Evolutionary conservation across 139 green algal species (phyloP).

Genomic region (Gonium pectorale): DNA sequence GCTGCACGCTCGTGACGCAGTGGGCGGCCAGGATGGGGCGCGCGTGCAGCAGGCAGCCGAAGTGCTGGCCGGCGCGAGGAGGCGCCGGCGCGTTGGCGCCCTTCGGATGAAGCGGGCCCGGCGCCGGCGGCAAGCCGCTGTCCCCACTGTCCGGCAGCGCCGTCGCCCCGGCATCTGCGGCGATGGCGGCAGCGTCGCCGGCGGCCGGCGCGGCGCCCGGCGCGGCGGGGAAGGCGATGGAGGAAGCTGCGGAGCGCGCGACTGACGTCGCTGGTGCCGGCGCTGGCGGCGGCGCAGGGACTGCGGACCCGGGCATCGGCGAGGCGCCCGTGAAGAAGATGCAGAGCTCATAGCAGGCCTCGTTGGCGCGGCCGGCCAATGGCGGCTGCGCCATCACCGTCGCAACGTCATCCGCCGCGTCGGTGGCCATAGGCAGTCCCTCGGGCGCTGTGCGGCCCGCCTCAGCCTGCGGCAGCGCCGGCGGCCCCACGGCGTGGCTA

Average conservation of each 20-base stretch:
- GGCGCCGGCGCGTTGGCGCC: too few species aligned
- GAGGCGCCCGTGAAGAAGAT: conserved; percentile 28
- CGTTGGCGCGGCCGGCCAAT: not conserved
- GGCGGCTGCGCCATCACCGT: not conserved
- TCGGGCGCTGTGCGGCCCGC: not conserved
- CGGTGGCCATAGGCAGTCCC: not conserved
- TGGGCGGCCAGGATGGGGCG: conserved; percentile 88
- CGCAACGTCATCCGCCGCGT: not conserved
- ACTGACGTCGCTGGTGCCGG: not conserved
- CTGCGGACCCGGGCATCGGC: not conserved
- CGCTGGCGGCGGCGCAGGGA: not conserved
- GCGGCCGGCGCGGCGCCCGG: not conserved
- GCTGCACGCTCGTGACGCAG: conserved; percentile 96
- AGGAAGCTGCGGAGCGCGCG: not conserved
- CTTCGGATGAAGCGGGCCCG: too few species aligned
- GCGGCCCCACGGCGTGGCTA: not conserved
- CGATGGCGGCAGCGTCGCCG: not conserved
- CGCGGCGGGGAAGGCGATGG: conserved; percentile 8
- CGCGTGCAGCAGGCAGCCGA: conserved; percentile 70
- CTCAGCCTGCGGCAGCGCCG: not conserved
- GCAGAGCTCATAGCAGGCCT: conserved; percentile 33
- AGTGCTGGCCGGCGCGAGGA: conserved; percentile 22
- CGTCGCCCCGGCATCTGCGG: not conserved
- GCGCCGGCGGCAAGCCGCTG: too few species aligned
- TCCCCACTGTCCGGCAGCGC: not conserved